Evolutionary conservation across 1,284 basidiomycete species (phyloP).

Genomic region (Cutaneotrichosporon sp.): DNA sequence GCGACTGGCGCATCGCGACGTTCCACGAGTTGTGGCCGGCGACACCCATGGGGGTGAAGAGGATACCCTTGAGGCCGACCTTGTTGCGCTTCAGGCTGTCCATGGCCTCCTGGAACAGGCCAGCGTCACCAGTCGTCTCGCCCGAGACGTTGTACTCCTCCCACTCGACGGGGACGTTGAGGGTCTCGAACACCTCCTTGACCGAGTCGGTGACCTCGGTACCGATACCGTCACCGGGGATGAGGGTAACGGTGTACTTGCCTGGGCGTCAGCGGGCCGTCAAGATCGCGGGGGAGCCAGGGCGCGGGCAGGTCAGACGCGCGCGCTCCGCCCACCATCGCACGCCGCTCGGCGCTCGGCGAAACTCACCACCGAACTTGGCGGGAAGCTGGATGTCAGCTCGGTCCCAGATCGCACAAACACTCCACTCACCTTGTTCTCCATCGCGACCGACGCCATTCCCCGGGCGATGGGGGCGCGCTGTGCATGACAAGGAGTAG

Average conservation of each 20-base stretch:
- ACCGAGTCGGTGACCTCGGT: slow-evolving; percentile 97
- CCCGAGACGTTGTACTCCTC: slow-evolving; percentile 98
- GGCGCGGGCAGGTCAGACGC: neutral
- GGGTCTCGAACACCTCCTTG: slow-evolving; percentile 96
- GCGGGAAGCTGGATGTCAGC: slow-evolving; percentile 67
- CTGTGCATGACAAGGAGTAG: slow-evolving; percentile 14
- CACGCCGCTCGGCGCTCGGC: neutral
- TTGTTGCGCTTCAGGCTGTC: slow-evolving; percentile 94
- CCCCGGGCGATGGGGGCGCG: slow-evolving; percentile 37
- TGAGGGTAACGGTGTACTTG: slow-evolving; percentile 73
- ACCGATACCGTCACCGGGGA: slow-evolving; percentile 96
- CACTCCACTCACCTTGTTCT: slow-evolving; percentile 42
- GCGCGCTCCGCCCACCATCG: neutral
- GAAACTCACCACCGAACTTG: slow-evolving; percentile 87
- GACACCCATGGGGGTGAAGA: slow-evolving; percentile 97
- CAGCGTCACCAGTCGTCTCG: slow-evolving; percentile 82
- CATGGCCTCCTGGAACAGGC: slow-evolving; percentile 96
- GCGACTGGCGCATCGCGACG: slow-evolving; percentile 98
- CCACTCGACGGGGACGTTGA: slow-evolving; percentile 99
- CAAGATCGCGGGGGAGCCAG: neutral
- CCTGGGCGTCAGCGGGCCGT: slow-evolving; percentile 29
- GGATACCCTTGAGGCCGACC: slow-evolving; percentile 98
- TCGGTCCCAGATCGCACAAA: neutral
- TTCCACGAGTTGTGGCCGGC: slow-evolving; percentile 99
- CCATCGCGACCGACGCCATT: slow-evolving; percentile 48